Conservation (phyloP, 2,329 filamentous ascomycete species). For the Aspergillus glaucus region DNA sequence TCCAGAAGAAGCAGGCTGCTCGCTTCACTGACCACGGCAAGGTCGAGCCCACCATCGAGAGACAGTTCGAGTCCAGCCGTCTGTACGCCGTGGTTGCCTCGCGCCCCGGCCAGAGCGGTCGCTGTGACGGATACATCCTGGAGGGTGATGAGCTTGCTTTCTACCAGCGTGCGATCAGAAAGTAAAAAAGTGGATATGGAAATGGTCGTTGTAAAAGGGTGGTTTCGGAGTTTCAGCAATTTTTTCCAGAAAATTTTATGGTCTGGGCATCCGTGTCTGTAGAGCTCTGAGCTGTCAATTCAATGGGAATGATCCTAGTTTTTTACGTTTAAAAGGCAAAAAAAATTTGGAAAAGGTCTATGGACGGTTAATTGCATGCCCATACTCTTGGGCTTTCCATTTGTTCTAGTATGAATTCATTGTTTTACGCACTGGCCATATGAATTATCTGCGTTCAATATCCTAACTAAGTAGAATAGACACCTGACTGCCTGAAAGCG, state of each 20-base stretch:
- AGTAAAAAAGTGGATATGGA: constrained; percentile 71
- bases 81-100: constrained; percentile 88
- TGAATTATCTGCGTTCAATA: too few species aligned
- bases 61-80: constrained; percentile 99
- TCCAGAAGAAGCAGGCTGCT: constrained; percentile 93
- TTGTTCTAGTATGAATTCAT: too few species aligned
- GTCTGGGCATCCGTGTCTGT: constrained; percentile 33
- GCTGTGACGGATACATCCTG: constrained; percentile 93
- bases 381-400: neutral
- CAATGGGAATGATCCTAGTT: constrained; percentile 31
- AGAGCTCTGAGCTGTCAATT: constrained; percentile 34
- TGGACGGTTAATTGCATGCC: neutral
- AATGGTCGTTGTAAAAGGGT: constrained; percentile 24
- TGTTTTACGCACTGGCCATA: too few species aligned
- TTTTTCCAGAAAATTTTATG: constrained; percentile 28
- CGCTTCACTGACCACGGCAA: constrained; percentile 80
- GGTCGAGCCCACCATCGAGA: constrained; percentile 88
- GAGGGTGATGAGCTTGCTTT: constrained; percentile 99
- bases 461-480: too few species aligned
- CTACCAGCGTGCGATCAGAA: constrained; percentile 99
- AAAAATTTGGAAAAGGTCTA: neutral
- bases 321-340: constrained; percentile 3
- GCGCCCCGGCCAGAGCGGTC: constrained; percentile 93
- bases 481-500: too few species aligned
- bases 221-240: constrained; percentile 34